Evolutionary conservation across 2,329 filamentous ascomycete genomes (phyloP).

Genomic region (Aspergillus spinulosporus): DNA sequence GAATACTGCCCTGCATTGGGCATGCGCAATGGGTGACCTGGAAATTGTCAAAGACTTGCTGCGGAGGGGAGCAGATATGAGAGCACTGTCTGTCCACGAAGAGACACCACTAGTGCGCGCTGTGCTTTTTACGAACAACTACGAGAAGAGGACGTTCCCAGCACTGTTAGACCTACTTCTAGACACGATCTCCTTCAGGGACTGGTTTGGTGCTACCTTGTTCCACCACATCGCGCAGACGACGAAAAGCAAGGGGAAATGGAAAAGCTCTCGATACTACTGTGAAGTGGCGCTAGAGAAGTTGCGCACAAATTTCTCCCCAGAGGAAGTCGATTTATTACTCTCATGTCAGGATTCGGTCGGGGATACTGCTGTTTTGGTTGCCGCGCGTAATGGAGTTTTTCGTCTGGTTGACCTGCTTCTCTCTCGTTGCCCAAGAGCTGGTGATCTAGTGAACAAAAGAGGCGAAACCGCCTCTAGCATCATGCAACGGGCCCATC

Average conservation of each 20-base stretch:
- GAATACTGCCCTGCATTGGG: conserved; percentile 95
- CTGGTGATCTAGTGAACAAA: conserved; percentile 77
- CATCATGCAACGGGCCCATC: conserved; percentile 73
- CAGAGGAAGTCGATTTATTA: conserved; percentile 72
- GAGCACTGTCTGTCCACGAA: conserved; percentile 66
- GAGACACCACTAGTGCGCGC: conserved; percentile 94
- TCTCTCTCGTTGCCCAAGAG: conserved; percentile 72
- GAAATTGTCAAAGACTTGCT: conserved; percentile 87
- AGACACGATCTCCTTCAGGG: conserved; percentile 74
- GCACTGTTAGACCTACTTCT: conserved; percentile 79
- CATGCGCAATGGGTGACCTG: conserved; percentile 93
- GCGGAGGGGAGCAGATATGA: conserved; percentile 72
- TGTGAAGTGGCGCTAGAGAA: conserved; percentile 87
- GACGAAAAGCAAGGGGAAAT: conserved; percentile 81
- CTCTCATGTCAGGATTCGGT: conserved; percentile 81
- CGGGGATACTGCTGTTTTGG: conserved; percentile 87
- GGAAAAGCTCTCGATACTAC: conserved; percentile 88
- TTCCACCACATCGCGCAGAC: conserved; percentile 93
- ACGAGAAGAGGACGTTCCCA: conserved; percentile 88
- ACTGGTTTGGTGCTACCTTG: conserved; percentile 80
- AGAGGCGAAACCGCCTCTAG: conserved; percentile 82
- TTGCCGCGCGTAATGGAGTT: conserved; percentile 82
- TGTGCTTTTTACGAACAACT: conserved; percentile 95
- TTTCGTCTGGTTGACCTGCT: conserved; percentile 69
- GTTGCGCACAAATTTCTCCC: conserved; percentile 74